Percentiles rank a stretch among this genome's conserved stretches.
Conservation (phyloP, 495 filamentous ascomycete species). For the Neurospora sp. region DNA sequence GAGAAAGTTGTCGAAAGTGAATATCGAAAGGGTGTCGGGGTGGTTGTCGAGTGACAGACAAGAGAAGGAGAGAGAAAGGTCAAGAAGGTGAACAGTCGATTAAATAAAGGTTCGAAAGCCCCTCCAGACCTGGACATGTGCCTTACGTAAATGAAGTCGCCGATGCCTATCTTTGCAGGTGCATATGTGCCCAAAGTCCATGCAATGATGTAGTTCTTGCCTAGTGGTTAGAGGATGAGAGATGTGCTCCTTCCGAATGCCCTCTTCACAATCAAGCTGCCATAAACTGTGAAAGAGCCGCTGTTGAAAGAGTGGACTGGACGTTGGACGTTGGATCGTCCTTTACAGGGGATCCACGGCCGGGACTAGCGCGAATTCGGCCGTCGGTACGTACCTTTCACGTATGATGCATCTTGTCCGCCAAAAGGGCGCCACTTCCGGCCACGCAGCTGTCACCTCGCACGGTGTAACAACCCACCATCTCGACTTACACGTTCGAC, state of each 20-base stretch:
- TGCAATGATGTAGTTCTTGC: background rate
- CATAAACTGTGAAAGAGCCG: background rate
- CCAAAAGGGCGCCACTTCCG: background rate
- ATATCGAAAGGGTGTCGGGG: background rate
- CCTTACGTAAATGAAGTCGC: background rate
- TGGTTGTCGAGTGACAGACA: background rate
- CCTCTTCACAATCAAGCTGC: background rate
- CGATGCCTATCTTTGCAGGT: background rate
- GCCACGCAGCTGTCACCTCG: background rate
- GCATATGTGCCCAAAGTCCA: background rate
- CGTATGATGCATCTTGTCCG: background rate
- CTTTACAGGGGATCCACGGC: background rate
- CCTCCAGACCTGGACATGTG: background rate
- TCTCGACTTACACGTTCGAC: background rate
- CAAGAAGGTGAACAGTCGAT: background rate
- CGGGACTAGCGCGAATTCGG: background rate
- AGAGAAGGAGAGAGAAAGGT: background rate
- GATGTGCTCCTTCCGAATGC: background rate
- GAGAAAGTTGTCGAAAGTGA: background rate
- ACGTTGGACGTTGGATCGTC: background rate
- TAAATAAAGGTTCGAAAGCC: background rate
- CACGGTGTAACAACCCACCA: background rate
- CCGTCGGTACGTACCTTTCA: background rate
- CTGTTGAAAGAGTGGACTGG: background rate
- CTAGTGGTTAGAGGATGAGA: background rate